Evolutionary conservation across 169 alveolate species (phyloP), one percentile per base, ranked within the genome.

Genomic region (Plasmodium fragile): DNA sequence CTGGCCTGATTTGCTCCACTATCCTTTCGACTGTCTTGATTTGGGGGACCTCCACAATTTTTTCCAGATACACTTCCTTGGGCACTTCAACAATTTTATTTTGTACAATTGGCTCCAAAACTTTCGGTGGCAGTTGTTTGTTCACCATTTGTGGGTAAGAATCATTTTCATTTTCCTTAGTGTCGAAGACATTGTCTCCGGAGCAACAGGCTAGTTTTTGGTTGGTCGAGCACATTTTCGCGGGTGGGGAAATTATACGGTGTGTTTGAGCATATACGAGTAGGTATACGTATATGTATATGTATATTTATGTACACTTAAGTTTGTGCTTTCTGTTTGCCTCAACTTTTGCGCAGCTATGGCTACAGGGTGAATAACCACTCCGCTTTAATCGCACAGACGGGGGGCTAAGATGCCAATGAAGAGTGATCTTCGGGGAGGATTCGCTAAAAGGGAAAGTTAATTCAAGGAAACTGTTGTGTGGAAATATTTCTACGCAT

Each of bases 41-140:
- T 87, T 95, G 97, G 25, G 98, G 98, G 13, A 96, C 98, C 92
- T 96, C 98, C 25, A 96, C 92, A 83, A 96, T 95, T 90, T 95
- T 95, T 94, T 96, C 98, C 78, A 95, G 95, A 79, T 93, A 92
- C 39, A 94, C 95, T 59, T 95, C 97, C 93, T 93, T 96, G 78
- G 95, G 96, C 13, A 96, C 96, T 92, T 96, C 97, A 80, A 96
- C 95, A 78, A 96, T 89, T 82, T 96, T 95, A 90, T 96, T 96
- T 94, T 96, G 93, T 83, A 95, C 82, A 69, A 83, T 83, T 43
- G 94, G 94, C 53, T 91, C 92, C 75, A 91, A 81, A 16, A 91
- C 91, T 81, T 91, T 91, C n/a, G 94, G 92, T 79, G 91, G 94
- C 39, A 91, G 34, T 22, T 81, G 91, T 18, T 91, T 91, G 81